Evolutionary conservation across 1,284 basidiomycete genomes (phyloP).

Genomic region (Kwoniella shivajii): DNA sequence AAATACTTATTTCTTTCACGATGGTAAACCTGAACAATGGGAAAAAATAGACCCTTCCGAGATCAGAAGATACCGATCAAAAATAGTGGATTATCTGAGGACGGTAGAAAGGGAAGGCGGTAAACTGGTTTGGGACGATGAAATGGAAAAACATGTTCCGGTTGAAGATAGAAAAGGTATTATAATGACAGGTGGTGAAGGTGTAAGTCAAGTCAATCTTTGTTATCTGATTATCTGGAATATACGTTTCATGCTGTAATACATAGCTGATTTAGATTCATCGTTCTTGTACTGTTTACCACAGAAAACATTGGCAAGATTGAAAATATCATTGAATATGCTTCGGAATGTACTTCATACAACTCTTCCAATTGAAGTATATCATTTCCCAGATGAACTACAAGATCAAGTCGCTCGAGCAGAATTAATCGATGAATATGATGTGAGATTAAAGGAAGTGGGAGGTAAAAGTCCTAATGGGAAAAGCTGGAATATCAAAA

Average conservation of each 20-base stretch:
- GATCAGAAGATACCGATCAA: constrained; percentile 43
- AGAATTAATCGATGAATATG: constrained; percentile 38
- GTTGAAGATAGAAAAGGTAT: constrained; percentile 46
- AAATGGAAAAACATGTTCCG: constrained; percentile 37
- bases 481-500: constrained; percentile 51
- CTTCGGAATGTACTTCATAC: constrained; percentile 51
- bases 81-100: constrained; percentile 51
- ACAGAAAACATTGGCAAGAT: constrained; percentile 50
- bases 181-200: constrained; percentile 55
- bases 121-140: constrained; percentile 47
- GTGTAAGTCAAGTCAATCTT: constrained; percentile 32
- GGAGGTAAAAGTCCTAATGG: constrained; percentile 27
- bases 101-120: constrained; percentile 44
- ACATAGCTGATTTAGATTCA: neutral
- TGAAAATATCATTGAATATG: constrained; percentile 51
- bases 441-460: constrained; percentile 34
- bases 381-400: constrained; percentile 56
- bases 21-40: constrained; percentile 51
- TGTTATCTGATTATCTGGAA: too few relatives aligned
- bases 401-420: constrained; percentile 35
- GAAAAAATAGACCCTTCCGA: constrained; percentile 39
- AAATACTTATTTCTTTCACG: constrained; percentile 52
- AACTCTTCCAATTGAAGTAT: constrained; percentile 55
- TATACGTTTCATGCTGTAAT: neutral
- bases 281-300: too few relatives aligned